phyloP scores from a whole-genome alignment of 2,329 filamentous ascomycete genomes.

The Colletotrichum endophyticum region DNA sequence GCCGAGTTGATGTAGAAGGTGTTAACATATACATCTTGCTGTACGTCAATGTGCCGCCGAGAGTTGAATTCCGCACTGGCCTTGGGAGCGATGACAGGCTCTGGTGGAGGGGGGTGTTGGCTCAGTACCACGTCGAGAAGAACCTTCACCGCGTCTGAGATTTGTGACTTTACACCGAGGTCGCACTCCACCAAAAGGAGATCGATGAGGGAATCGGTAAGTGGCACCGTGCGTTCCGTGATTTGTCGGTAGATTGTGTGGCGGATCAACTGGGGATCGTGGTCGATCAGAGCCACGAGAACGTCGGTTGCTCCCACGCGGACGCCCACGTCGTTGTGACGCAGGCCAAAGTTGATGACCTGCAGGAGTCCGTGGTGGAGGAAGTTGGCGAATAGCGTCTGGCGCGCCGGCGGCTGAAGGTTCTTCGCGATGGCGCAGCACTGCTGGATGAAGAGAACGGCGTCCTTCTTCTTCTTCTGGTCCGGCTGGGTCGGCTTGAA shows the following conservation, averaged over 20 bases:
- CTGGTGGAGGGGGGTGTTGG: background rate
- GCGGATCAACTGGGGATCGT: slow-evolving; percentile 93
- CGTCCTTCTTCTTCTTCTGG: slow-evolving; percentile 83
- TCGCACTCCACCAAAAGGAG: slow-evolving; percentile 90
- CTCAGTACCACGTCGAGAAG: slow-evolving; percentile 73
- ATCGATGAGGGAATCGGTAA: slow-evolving; percentile 93
- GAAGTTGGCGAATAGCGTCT: slow-evolving; percentile 88
- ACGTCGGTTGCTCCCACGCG: slow-evolving; percentile 94
- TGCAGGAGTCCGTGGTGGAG: slow-evolving; percentile 84
- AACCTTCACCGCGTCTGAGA: slow-evolving; percentile 94
- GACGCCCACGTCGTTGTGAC: slow-evolving; percentile 82
- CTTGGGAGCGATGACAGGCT: background rate
- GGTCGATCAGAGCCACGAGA: slow-evolving; percentile 90
- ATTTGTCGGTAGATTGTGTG: slow-evolving; percentile 92
- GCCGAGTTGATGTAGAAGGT: slow-evolving; percentile 91
- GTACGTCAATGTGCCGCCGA: slow-evolving; percentile 54
- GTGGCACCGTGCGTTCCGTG: slow-evolving; percentile 80
- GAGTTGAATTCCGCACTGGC: background rate
- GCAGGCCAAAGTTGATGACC: slow-evolving; percentile 90
- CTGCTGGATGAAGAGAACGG: slow-evolving; percentile 94
- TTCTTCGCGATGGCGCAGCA: slow-evolving; percentile 95
- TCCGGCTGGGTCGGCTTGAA: slow-evolving; percentile 72
- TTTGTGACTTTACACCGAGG: slow-evolving; percentile 91
- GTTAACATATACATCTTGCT: slow-evolving; percentile 85
- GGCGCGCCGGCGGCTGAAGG: slow-evolving; percentile 81